A percentile compares a stretch with the other conserved stretches of the same genome.
These are phyloP conservation scores for Proliferodiscus dingleyae DNA, from an alignment of 2,329 filamentous ascomycete species.

Conservation along the genomic window DNA sequence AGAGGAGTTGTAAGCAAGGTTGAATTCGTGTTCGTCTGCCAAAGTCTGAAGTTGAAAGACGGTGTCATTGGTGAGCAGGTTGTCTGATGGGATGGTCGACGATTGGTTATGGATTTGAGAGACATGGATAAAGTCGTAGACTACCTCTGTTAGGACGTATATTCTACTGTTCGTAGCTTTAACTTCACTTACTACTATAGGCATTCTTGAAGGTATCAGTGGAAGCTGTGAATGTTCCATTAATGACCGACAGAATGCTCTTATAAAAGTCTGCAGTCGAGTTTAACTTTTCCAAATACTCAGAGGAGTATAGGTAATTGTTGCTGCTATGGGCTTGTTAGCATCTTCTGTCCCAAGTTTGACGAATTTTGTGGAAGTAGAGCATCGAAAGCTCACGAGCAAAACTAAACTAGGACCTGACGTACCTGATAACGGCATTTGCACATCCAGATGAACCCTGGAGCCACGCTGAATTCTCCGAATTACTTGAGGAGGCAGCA, in stretches of 20 bases:
- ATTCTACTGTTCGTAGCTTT: slow-evolving; percentile 1
- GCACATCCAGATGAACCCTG: slow-evolving; percentile 54
- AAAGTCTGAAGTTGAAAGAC: slow-evolving; percentile 64
- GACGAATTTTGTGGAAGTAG: no score
- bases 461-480: slow-evolving; percentile 53
- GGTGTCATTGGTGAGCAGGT: slow-evolving; percentile 55
- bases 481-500: slow-evolving; percentile 47
- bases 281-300: slow-evolving; percentile 41
- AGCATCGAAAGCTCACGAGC: no score
- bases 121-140: slow-evolving; percentile 58
- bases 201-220: slow-evolving; percentile 53
- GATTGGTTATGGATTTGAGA: slow-evolving; percentile 54
- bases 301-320: slow-evolving; percentile 45
- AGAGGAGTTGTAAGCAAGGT: slow-evolving; percentile 74
- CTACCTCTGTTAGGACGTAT: slow-evolving; percentile 29
- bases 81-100: slow-evolving; percentile 52
- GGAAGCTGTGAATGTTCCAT: slow-evolving; percentile 43
- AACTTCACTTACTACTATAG: slow-evolving; percentile 50
- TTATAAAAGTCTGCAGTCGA: slow-evolving; percentile 57
- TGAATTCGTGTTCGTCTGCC: slow-evolving; percentile 76
- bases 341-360: no score
- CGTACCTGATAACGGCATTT: no score
- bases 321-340: slow-evolving; percentile 54
- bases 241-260: slow-evolving; percentile 49
- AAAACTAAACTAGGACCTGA: no score